Conservation (phyloP, 2,329 filamentous ascomycete genomes). For the Emmonsia crescens region DNA sequence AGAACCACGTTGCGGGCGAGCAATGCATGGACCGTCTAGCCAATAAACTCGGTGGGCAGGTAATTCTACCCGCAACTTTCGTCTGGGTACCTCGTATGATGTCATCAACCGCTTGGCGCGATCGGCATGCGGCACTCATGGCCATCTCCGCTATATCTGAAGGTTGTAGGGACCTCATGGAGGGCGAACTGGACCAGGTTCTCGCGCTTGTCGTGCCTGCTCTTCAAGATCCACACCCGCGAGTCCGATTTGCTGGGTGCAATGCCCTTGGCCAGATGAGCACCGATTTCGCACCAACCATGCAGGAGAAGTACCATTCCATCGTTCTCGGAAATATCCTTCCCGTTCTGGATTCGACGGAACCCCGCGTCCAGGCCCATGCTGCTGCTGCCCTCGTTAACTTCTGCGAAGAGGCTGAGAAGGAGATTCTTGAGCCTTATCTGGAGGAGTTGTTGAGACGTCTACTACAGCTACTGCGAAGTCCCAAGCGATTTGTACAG, state of each 20-base stretch:
- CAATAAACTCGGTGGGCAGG: constrained; percentile 90
- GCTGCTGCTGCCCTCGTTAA: constrained; percentile 96
- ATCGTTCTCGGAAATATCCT: constrained; percentile 83
- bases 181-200: constrained; percentile 86
- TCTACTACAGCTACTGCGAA: constrained; percentile 78
- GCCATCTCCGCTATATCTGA: constrained; percentile 98
- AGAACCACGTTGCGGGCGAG: constrained; percentile 94
- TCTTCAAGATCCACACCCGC: constrained; percentile 77
- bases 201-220: constrained; percentile 90
- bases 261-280: constrained; percentile 99
- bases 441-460: constrained; percentile 77
- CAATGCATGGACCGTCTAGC: constrained; percentile 97
- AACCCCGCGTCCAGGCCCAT: constrained; percentile 91
- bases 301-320: constrained; percentile 93
- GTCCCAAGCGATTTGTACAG: constrained; percentile 89
- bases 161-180: constrained; percentile 90
- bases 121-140: constrained; percentile 94
- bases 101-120: constrained; percentile 85
- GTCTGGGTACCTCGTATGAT: constrained; percentile 97
- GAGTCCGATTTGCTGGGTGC: constrained; percentile 93
- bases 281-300: constrained; percentile 93
- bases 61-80: constrained; percentile 88
- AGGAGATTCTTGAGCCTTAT: constrained; percentile 81
- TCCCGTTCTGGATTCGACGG: constrained; percentile 77
- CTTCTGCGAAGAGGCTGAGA: constrained; percentile 97